Conservation (phyloP, 2,329 filamentous ascomycete species). For the Cladorrhinum sp. region DNA sequence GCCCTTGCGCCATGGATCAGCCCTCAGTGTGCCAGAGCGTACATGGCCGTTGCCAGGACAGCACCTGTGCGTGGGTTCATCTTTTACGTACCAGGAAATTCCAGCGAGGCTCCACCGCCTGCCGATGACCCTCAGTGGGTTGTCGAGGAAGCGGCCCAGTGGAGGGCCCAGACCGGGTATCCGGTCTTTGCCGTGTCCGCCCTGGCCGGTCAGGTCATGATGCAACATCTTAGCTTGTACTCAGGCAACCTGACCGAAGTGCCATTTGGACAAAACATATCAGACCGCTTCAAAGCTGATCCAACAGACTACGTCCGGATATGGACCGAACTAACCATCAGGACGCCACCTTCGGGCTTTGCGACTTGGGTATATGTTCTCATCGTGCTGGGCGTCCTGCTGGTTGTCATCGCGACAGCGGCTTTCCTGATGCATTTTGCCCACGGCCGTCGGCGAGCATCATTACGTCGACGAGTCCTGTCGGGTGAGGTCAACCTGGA, state of each 20-base stretch:
- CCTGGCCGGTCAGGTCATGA: constrained; percentile 61
- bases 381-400: constrained; percentile 67
- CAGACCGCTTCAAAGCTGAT: constrained; percentile 52
- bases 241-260: constrained; percentile 69
- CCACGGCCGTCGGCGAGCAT: constrained; percentile 66
- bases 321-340: constrained; percentile 53
- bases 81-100: constrained; percentile 59
- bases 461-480: constrained; percentile 67
- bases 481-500: constrained; percentile 83
- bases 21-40: constrained; percentile 67
- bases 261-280: constrained; percentile 57
- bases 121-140: constrained; percentile 66
- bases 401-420: constrained; percentile 63
- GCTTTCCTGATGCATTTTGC: constrained; percentile 74
- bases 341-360: constrained; percentile 53
- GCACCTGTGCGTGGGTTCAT: constrained; percentile 62
- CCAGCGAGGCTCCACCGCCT: constrained; percentile 61
- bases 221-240: constrained; percentile 70
- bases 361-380: constrained; percentile 78
- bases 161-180: constrained; percentile 68
- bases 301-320: constrained; percentile 59
- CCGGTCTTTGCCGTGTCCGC: constrained; percentile 82
- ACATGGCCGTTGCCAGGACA: constrained; percentile 59
- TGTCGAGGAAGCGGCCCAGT: constrained; percentile 65
- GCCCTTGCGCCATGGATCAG: constrained; percentile 86